Evolutionary conservation across 768 basidiomycete species (phyloP).

Genomic region (Gymnopilus dilepis): DNA sequence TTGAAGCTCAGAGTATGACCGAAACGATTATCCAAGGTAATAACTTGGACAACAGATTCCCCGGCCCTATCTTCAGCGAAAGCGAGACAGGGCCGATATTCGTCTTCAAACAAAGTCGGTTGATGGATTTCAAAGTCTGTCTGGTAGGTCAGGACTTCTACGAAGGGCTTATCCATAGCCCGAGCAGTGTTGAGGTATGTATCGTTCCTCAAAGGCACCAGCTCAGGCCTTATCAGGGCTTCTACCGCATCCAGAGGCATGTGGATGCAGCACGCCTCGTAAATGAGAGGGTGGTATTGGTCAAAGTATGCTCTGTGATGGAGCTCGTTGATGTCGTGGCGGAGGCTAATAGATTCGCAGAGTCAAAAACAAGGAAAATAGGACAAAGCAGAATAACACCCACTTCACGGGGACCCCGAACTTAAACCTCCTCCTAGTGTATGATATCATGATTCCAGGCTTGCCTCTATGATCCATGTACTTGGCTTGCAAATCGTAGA

Average conservation of each 20-base stretch:
- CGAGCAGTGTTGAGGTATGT: slow-evolving; percentile 11
- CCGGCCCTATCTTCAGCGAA: slow-evolving; percentile 20
- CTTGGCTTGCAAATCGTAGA: slow-evolving; percentile 62
- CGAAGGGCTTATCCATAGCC: slow-evolving; percentile 16
- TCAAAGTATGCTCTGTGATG: slow-evolving; percentile 36
- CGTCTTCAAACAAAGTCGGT: slow-evolving; percentile 35
- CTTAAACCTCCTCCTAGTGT: slow-evolving; percentile 44
- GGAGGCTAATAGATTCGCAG: slow-evolving; percentile 4
- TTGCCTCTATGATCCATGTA: slow-evolving; percentile 53
- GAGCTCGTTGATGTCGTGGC: slow-evolving; percentile 41
- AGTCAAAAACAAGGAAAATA: background rate
- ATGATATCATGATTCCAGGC: slow-evolving; percentile 63
- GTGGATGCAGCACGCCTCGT: slow-evolving; percentile 28
- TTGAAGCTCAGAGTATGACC: slow-evolving; percentile 40
- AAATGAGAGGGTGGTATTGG: slow-evolving; percentile 20
- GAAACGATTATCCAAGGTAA: slow-evolving; percentile 16
- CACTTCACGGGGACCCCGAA: slow-evolving; percentile 28
- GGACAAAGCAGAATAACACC: slow-evolving; percentile 10
- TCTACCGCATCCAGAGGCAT: slow-evolving; percentile 30
- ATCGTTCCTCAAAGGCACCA: slow-evolving; percentile 12
- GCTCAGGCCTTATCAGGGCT: slow-evolving; percentile 24
- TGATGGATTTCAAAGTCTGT: slow-evolving; percentile 36
- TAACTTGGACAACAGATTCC: slow-evolving; percentile 19
- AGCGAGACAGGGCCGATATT: slow-evolving; percentile 22
- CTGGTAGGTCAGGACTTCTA: slow-evolving; percentile 46